These are phyloP conservation scores for Amanita pallidorosea DNA, from an alignment of 768 basidiomycete species.

Conservation along the genomic window DNA sequence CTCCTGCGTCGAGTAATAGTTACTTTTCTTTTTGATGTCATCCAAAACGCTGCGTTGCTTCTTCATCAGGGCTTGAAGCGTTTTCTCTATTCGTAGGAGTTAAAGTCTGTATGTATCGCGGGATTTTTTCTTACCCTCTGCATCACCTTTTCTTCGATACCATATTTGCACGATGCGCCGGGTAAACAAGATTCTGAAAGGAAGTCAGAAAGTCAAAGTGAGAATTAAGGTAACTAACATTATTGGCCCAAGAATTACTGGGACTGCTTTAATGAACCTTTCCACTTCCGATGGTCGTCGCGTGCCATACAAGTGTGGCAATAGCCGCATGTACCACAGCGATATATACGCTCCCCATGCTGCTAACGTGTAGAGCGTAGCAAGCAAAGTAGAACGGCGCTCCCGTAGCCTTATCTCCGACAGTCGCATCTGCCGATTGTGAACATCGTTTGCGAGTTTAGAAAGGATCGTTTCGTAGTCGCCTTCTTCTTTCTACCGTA, in stretches of 20 bases:
- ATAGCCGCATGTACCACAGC: constrained; percentile 57
- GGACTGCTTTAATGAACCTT: constrained; percentile 36
- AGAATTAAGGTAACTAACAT: constrained; percentile 39
- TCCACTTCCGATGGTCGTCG: constrained; percentile 21
- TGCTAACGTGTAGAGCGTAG: constrained; percentile 69
- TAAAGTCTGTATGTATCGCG: background rate
- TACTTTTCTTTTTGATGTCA: constrained; percentile 96
- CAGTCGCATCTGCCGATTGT: constrained; percentile 61
- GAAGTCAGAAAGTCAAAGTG: constrained; percentile 4
- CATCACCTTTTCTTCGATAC: constrained; percentile 71
- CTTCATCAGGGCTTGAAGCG: constrained; percentile 60
- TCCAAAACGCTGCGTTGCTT: constrained; percentile 81
- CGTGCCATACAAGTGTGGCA: constrained; percentile 32
- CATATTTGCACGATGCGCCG: constrained; percentile 75
- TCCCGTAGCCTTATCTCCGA: constrained; percentile 82
- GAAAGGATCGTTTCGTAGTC: constrained; percentile 74
- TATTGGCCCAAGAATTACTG: constrained; percentile 67
- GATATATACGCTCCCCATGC: constrained; percentile 64
- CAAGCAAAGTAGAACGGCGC: constrained; percentile 63
- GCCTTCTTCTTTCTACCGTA: constrained; percentile 40
- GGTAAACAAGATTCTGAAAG: constrained; percentile 56
- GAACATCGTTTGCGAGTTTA: constrained; percentile 54
- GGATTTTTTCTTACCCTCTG: constrained; percentile 51
- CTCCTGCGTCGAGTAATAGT: constrained; percentile 87
- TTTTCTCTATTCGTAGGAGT: constrained; percentile 49